A percentile compares a stretch with the other conserved stretches of the same genome.
phyloP scores from a whole-genome alignment of 31 red algal species.

The Odonthalia washingtoniensis region DNA sequence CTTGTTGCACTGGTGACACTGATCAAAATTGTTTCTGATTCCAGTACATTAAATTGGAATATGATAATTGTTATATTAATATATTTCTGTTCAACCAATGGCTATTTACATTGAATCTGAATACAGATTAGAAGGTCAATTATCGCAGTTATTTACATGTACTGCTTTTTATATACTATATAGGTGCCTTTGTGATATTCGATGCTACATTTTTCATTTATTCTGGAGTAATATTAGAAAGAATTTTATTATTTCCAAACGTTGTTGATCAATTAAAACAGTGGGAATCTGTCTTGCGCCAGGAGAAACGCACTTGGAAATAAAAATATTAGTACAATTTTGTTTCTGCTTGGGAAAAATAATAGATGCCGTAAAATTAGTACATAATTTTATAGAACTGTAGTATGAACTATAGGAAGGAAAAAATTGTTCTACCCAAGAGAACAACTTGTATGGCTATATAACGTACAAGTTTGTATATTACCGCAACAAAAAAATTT shows the following conservation, averaged over 20 bases:
- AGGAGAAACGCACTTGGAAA: no score
- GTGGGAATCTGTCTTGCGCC: no score
- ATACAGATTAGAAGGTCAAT: constrained; percentile 67
- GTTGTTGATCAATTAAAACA: constrained; percentile 58
- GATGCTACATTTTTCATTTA: constrained; percentile 69
- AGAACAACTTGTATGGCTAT: no score
- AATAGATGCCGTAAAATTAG: no score
- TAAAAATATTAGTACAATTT: no score
- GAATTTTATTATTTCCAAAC: constrained; percentile 68
- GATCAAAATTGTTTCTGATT: constrained; percentile 78
- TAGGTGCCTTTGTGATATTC: constrained; percentile 71
- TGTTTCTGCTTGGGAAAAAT: no score
- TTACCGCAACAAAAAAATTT: no score
- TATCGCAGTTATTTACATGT: constrained; percentile 63
- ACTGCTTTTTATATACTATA: constrained; percentile 51
- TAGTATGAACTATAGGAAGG: no score
- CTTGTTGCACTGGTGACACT: constrained; percentile 61
- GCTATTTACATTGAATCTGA: constrained; percentile 64
- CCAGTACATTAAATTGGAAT: constrained; percentile 78
- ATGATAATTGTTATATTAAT: constrained; percentile 57
- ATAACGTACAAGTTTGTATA: no score
- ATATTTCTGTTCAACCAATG: no score
- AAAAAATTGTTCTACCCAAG: no score
- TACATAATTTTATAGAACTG: no score
- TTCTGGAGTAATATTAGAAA: constrained; percentile 57